These are phyloP conservation scores for Penicillium atrosanguineum DNA, from an alignment of 495 filamentous ascomycete species.

Conservation along the genomic window DNA sequence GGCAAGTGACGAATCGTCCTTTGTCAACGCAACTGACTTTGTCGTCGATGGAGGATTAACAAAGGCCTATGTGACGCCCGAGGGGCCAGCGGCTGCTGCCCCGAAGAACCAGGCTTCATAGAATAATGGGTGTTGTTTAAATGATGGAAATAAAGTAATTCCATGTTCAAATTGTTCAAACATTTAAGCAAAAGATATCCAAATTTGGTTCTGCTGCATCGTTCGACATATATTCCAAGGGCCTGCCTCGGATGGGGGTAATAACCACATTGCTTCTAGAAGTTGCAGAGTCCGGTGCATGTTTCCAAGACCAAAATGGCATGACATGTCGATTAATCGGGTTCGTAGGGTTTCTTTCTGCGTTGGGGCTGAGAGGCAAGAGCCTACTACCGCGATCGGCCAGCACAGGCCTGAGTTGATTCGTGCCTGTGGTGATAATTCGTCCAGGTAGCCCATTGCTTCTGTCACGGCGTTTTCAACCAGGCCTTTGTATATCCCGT, in stretches of 20 bases:
- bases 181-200: slow-evolving; percentile 40
- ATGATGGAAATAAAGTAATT: background rate
- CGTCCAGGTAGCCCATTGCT: slow-evolving; percentile 27
- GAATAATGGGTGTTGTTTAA: background rate
- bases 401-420: slow-evolving; percentile 40
- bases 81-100: slow-evolving; percentile 66
- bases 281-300: slow-evolving; percentile 36
- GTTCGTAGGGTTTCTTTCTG: slow-evolving; percentile 23
- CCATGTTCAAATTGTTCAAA: background rate
- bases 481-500: slow-evolving; percentile 34
- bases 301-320: slow-evolving; percentile 35
- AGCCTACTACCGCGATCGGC: slow-evolving; percentile 39
- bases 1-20: slow-evolving; percentile 85
- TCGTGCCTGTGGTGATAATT: slow-evolving; percentile 27
- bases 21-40: slow-evolving; percentile 86
- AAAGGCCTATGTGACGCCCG: slow-evolving; percentile 86
- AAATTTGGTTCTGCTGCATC: slow-evolving; percentile 39
- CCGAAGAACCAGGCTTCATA: slow-evolving; percentile 59
- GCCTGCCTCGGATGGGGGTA: slow-evolving; percentile 25
- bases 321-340: slow-evolving; percentile 26
- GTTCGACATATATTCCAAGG: slow-evolving; percentile 41
- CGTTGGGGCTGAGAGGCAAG: slow-evolving; percentile 22
- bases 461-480: slow-evolving; percentile 30
- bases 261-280: slow-evolving; percentile 37
- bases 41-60: slow-evolving; percentile 91